Base-by-base conservation (phyloP, 2,329 filamentous ascomycete genomes). In the Sarocladium oryzae region DNA sequence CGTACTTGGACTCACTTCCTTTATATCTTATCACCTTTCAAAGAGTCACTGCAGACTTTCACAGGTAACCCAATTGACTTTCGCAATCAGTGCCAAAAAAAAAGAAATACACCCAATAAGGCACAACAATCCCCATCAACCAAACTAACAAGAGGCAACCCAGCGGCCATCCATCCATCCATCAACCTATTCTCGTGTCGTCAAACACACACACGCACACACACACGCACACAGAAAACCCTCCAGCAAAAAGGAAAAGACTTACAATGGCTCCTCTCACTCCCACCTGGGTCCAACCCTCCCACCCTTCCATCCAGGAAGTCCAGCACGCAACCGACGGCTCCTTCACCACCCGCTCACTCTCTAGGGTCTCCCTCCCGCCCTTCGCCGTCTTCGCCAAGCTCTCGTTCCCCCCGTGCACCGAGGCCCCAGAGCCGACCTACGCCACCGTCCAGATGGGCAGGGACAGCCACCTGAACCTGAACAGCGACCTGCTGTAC, bases 321-420 rank as follows among this genome's bases (percentile, higher is more conserved):
- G 79, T 84, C 60, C 30, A 36, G 20, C 33, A 49, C 46, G 64
- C 81, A 56, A 66, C 75, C 63, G 74, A 75, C 60, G 66, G 70
- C 54, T 72, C 75, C 54, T 85, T 79, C 67, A 77, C 75, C 55
- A 79, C 80, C 55, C 82, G 81, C 66, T 82, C 79, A 61, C 61
- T 81, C 56, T 82, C 81, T 36, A 75, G 68, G 55, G 66, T 79
- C 52, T 58, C 70, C 16, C 68, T 85, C 40, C 73, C 81, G 2
- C 78, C 82, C 2, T 85, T 85, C 66, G 80, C 76, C 32, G 68
- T 87, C 45, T 86, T 80, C 55, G 84, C 85, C 50, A 84, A 83
- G 63, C 67, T 89, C 63, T 70, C 71, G 33, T 86, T 84, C 56
- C 83, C 86, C 33, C 77, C 82, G 2, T 81, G 81, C 61, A 78